A percentile compares a stretch with the other conserved stretches of the same genome.
phyloP scores from a whole-genome alignment of 2,329 filamentous ascomycete genomes.

The Fonsecaea monophora region DNA sequence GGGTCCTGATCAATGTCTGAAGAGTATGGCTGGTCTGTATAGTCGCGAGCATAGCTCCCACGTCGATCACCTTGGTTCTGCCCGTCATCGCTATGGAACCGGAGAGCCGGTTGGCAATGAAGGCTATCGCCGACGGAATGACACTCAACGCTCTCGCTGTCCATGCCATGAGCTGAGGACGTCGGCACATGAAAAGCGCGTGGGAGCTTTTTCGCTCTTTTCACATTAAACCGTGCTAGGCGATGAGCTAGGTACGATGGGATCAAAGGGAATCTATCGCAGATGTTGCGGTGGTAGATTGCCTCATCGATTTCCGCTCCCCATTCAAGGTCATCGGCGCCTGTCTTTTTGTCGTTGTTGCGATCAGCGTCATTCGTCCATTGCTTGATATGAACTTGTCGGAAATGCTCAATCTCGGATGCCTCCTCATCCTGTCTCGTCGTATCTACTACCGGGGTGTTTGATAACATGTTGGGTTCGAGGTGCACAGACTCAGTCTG shows the following conservation, averaged over 20 bases:
- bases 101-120: not conserved
- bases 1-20: not conserved
- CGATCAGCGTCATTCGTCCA: not conserved
- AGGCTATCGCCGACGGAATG: not conserved
- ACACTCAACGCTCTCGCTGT: not conserved
- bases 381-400: not conserved
- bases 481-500: not conserved
- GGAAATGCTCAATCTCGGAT: not conserved
- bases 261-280: constrained; percentile 27
- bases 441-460: not conserved
- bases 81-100: not conserved
- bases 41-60: not conserved
- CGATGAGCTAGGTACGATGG: constrained; percentile 27
- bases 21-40: not conserved
- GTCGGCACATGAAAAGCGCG: constrained; percentile 26
- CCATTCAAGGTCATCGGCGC: not conserved
- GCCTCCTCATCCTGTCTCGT: not conserved
- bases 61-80: not conserved
- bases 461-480: not conserved
- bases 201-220: constrained; percentile 27
- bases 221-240: constrained; percentile 11
- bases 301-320: not conserved
- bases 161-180: not conserved
- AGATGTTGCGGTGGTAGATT: constrained; percentile 34
- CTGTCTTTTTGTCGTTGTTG: not conserved